A percentile compares a stretch with the other conserved stretches of the same genome.
These are phyloP conservation scores for Boletus patriciae DNA, from an alignment of 768 basidiomycete species.

Conservation along the genomic window DNA sequence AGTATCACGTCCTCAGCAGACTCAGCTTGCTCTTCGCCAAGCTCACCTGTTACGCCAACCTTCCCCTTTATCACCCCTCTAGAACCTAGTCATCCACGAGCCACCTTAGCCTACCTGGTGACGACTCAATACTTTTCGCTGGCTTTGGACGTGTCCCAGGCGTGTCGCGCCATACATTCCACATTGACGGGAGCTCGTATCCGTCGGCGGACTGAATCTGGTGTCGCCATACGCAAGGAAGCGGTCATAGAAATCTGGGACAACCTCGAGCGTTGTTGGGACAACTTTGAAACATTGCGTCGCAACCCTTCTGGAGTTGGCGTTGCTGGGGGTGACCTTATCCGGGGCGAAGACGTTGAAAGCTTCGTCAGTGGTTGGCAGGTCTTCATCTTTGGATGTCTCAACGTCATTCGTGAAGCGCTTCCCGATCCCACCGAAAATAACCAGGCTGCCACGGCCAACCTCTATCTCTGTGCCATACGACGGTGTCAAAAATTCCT, in stretches of 20 bases:
- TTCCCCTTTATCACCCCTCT: constrained; percentile 26
- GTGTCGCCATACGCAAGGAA: constrained; percentile 56
- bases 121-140: constrained; percentile 62
- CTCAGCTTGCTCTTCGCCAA: constrained; percentile 38
- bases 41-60: constrained; percentile 22
- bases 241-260: constrained; percentile 83
- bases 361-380: constrained; percentile 86
- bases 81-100: constrained; percentile 31
- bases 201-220: constrained; percentile 51
- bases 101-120: constrained; percentile 48
- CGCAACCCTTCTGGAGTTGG: constrained; percentile 45
- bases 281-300: constrained; percentile 72
- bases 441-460: constrained; percentile 44
- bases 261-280: constrained; percentile 77
- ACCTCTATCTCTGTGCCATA: constrained; percentile 48
- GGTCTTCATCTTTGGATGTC: constrained; percentile 89
- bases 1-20: constrained; percentile 35
- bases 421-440: constrained; percentile 51
- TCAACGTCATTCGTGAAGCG: constrained; percentile 84
- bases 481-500: constrained; percentile 50
- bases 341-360: constrained; percentile 54
- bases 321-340: constrained; percentile 30
- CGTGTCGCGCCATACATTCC: constrained; percentile 76
- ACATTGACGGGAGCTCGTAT: constrained; percentile 80
- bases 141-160: constrained; percentile 71